A percentile compares a stretch with the other conserved stretches of the same genome.
These are phyloP conservation scores for Didymellaceae sp. DNA, from an alignment of 2,329 filamentous ascomycete genomes.

Conservation along the genomic window DNA sequence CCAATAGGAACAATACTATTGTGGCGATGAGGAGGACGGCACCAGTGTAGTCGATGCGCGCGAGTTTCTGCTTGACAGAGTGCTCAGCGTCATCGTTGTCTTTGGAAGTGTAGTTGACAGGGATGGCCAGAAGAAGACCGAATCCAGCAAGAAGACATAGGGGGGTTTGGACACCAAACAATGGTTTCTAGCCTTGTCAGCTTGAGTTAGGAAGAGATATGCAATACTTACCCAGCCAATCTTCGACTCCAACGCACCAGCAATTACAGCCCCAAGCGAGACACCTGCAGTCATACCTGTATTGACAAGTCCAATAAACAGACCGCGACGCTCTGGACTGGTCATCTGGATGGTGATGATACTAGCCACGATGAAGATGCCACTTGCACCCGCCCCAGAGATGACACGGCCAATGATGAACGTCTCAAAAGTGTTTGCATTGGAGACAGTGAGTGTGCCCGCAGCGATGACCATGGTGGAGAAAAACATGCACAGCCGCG, in stretches of 20 bases:
- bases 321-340: constrained; percentile 69
- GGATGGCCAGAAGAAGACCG: constrained; percentile 70
- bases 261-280: constrained; percentile 73
- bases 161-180: constrained; percentile 77
- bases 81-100: constrained; percentile 46
- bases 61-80: constrained; percentile 62
- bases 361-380: constrained; percentile 74
- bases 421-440: constrained; percentile 62
- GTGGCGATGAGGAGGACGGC: constrained; percentile 61
- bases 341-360: constrained; percentile 80
- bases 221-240: constrained; percentile 71
- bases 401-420: constrained; percentile 75
- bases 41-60: constrained; percentile 76
- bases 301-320: constrained; percentile 78
- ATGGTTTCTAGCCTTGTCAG: constrained; percentile 60
- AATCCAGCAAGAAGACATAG: constrained; percentile 66
- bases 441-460: constrained; percentile 70
- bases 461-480: constrained; percentile 65
- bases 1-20: constrained; percentile 75
- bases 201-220: background rate
- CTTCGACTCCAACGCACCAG: constrained; percentile 66
- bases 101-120: constrained; percentile 50
- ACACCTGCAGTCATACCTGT: constrained; percentile 74
- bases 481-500: constrained; percentile 68
- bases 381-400: constrained; percentile 72